Conservation (phyloP, 495 filamentous ascomycete genomes). For the Penicillium arizonense region DNA sequence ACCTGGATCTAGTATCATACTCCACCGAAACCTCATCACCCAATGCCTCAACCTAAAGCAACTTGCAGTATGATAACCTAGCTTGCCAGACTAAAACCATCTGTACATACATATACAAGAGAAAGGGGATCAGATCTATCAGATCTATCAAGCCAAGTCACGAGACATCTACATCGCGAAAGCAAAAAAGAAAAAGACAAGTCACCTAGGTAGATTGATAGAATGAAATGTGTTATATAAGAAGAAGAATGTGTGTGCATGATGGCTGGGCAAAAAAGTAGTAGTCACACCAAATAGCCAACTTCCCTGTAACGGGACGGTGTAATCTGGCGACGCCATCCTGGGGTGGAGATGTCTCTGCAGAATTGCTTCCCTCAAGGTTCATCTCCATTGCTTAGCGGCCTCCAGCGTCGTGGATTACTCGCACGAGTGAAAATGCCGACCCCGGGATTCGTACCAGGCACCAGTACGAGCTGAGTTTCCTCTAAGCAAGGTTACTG, state of each 20-base stretch:
- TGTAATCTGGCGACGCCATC: constrained; percentile 60
- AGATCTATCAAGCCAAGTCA: no score
- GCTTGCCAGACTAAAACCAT: no score
- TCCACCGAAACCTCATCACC: constrained; percentile 36
- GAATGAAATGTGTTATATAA: no score
- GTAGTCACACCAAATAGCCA: constrained; percentile 43
- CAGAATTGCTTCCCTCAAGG: constrained; percentile 67
- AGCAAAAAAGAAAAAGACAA: no score
- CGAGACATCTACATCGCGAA: no score
- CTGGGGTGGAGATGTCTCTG: constrained; percentile 60
- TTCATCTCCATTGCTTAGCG: constrained; percentile 62
- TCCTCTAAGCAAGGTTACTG: constrained; percentile 41
- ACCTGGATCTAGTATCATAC: constrained; percentile 38
- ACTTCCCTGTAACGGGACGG: constrained; percentile 45
- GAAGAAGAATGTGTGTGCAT: no score
- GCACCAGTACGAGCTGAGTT: constrained; percentile 49
- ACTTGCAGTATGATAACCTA: no score
- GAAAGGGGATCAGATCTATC: no score
- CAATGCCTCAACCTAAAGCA: constrained; percentile 27
- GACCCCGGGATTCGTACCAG: constrained; percentile 62
- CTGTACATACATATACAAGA: no score
- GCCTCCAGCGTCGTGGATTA: constrained; percentile 58
- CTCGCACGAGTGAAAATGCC: constrained; percentile 56
- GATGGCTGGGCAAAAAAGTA: not conserved
- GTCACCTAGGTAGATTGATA: no score